Evolutionary conservation across 139 green algal genomes (phyloP).

Genomic region (Deuterostichococcus epilithicus): DNA sequence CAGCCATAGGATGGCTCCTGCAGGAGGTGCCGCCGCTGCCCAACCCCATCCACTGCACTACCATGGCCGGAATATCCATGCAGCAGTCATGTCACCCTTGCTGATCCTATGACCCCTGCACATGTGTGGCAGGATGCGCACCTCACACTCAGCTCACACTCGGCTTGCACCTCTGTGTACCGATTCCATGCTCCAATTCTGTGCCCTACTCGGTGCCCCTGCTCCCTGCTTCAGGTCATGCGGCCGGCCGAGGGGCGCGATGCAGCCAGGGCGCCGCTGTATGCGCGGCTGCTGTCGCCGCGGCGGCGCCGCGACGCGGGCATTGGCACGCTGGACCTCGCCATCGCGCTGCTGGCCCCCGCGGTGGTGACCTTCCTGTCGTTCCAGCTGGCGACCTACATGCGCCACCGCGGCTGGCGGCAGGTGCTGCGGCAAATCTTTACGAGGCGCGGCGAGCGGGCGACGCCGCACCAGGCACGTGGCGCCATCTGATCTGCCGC

Average conservation of each 20-base stretch:
- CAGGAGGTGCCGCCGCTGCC: background rate
- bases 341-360: background rate
- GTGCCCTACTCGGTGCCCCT: too few species aligned
- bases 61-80: too few species aligned
- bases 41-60: too few species aligned
- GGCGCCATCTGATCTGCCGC: background rate
- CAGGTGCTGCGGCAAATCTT: background rate
- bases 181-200: too few species aligned
- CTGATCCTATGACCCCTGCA: too few species aligned
- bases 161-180: too few species aligned
- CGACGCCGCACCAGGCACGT: background rate
- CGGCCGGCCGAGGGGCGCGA: background rate
- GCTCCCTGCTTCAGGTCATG: background rate
- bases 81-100: too few species aligned
- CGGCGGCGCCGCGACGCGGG: too few species aligned
- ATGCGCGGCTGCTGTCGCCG: background rate
- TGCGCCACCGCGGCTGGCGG: background rate
- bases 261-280: background rate
- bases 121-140: too few species aligned
- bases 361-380: background rate
- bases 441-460: too few species aligned
- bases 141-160: too few species aligned
- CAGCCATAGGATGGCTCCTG: background rate
- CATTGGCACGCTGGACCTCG: background rate
- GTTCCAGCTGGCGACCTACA: background rate